Evolutionary conservation across 768 basidiomycete species (phyloP).

Genomic region (Porphyrellus cyaneotinctus): DNA sequence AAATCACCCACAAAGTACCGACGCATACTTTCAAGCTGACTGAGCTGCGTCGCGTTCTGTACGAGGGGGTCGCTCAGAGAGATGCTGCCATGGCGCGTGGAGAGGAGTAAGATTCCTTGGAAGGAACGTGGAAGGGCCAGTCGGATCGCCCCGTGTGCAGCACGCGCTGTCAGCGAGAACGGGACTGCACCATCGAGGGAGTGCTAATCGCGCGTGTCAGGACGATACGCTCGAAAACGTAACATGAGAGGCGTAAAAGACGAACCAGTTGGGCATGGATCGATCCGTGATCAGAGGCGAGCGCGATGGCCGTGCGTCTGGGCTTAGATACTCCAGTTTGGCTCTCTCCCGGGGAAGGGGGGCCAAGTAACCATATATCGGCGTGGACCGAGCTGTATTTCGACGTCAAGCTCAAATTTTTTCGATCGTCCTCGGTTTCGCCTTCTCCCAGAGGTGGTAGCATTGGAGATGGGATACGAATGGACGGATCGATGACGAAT

Average conservation of each 20-base stretch:
- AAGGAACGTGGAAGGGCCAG: slow-evolving; percentile 22
- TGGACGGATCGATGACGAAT: slow-evolving; percentile 43
- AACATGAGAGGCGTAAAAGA: background rate
- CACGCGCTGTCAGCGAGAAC: slow-evolving; percentile 11
- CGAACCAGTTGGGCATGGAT: slow-evolving; percentile 20
- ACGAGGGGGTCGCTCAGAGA: slow-evolving; percentile 12
- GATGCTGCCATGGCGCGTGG: slow-evolving; percentile 18
- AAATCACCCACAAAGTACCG: slow-evolving; percentile 29
- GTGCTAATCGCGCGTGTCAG: slow-evolving; percentile 9
- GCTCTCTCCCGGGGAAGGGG: background rate
- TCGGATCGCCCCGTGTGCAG: slow-evolving; percentile 13
- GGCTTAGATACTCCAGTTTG: background rate
- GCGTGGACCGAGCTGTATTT: slow-evolving; percentile 35
- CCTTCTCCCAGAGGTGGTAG: slow-evolving; percentile 36
- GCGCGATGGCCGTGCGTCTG: slow-evolving; percentile 20
- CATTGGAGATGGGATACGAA: slow-evolving; percentile 36
- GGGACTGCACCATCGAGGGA: slow-evolving; percentile 11
- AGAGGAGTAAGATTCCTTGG: slow-evolving; percentile 9
- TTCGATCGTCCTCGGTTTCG: slow-evolving; percentile 38
- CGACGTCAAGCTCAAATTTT: slow-evolving; percentile 36
- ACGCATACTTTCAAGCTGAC: slow-evolving; percentile 15
- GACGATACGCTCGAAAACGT: background rate
- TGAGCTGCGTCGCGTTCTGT: slow-evolving; percentile 17
- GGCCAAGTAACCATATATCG: slow-evolving; percentile 36
- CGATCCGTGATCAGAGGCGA: slow-evolving; percentile 15